These are phyloP conservation scores for Penicillium robsamsonii DNA, from an alignment of 495 filamentous ascomycete genomes.

Conservation along the genomic window DNA sequence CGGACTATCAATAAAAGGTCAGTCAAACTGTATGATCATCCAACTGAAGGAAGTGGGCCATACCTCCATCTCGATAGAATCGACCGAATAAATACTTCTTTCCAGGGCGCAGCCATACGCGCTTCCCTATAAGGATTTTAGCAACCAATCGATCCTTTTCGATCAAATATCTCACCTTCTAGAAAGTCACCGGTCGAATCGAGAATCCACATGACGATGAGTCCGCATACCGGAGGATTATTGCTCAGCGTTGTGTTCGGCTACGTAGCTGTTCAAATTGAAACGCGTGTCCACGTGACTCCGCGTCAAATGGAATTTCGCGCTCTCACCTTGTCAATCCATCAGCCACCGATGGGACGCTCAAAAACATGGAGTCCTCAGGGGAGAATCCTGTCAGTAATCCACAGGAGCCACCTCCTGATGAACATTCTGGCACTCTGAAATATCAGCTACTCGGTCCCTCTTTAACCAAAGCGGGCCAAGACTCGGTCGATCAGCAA, in stretches of 20 bases:
- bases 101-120: constrained; percentile 78
- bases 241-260: constrained; percentile 3
- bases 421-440: constrained; percentile 50
- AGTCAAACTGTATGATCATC: constrained; percentile 14
- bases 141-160: not conserved
- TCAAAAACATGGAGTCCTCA: constrained; percentile 27
- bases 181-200: constrained; percentile 48
- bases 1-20: constrained; percentile 38
- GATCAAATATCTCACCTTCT: constrained; percentile 26
- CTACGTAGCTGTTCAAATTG: constrained; percentile 18
- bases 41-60: constrained; percentile 10
- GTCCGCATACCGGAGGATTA: constrained; percentile 6
- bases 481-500: constrained; percentile 88
- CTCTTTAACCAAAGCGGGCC: constrained; percentile 89
- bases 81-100: constrained; percentile 80
- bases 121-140: constrained; percentile 54
- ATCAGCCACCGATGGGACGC: constrained; percentile 19
- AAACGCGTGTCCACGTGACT: constrained; percentile 44
- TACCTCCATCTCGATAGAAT: constrained; percentile 50
- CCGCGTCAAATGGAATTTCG: constrained; percentile 20
- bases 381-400: constrained; percentile 21
- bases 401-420: not conserved
- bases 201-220: constrained; percentile 45
- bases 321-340: constrained; percentile 9
- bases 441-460: constrained; percentile 82